A percentile compares a stretch with the other conserved stretches of the same genome.
Conservation (phyloP, 345 rosid genomes). For the Rhodomyrtus tomentosa region DNA sequence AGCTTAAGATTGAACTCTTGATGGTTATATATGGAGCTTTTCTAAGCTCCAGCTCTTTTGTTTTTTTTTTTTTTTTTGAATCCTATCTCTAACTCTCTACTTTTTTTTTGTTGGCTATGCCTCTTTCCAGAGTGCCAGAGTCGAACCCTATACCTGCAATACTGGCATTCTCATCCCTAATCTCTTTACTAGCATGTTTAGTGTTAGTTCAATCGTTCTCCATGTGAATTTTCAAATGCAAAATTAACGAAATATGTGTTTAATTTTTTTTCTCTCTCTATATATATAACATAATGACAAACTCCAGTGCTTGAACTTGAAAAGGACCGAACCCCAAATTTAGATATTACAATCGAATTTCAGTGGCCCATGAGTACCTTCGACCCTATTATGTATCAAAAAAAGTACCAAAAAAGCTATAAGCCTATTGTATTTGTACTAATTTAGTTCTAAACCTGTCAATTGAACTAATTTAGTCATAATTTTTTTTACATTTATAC, state of each 20-base stretch:
- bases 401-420: too few species aligned
- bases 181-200: neutral
- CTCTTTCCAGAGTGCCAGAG: too few species aligned
- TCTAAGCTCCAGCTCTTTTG: neutral
- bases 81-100: too few species aligned
- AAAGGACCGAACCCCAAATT: neutral
- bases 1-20: neutral
- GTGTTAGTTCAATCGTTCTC: neutral
- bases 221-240: neutral
- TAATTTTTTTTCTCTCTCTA: neutral
- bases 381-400: accelerated
- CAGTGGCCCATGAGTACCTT: neutral
- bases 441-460: too few species aligned
- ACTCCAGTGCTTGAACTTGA: neutral
- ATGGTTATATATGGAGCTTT: neutral
- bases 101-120: too few species aligned
- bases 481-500: too few species aligned
- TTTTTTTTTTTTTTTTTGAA: too few species aligned
- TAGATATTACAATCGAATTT: neutral
- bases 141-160: too few species aligned
- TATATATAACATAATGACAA: neutral
- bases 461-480: too few species aligned
- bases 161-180: too few species aligned
- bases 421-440: too few species aligned
- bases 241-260: neutral